Evolutionary conservation across 768 basidiomycete genomes (phyloP).

Genomic region (Tulasnella sp.): DNA sequence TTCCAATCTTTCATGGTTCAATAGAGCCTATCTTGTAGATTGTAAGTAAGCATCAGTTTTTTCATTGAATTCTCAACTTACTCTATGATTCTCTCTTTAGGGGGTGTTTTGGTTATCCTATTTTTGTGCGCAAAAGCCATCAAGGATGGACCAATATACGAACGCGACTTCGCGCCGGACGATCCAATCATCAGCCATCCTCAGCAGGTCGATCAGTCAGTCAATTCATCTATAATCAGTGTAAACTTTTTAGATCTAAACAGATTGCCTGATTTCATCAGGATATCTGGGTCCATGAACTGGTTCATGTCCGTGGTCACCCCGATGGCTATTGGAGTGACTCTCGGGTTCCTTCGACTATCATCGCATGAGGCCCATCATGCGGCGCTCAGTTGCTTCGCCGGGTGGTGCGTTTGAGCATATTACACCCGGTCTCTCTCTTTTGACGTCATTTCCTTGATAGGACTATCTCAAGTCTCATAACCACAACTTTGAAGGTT

Average conservation of each 20-base stretch:
- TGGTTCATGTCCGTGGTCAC: constrained; percentile 36
- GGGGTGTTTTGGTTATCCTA: constrained; percentile 9
- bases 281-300: constrained; percentile 37
- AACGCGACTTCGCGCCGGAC: constrained; percentile 39
- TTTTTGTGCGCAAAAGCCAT: constrained; percentile 5
- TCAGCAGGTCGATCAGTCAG: constrained; percentile 42
- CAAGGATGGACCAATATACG: constrained; percentile 32
- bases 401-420: constrained; percentile 28
- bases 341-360: constrained; percentile 32
- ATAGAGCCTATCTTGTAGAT: constrained; percentile 40
- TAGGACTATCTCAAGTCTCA: constrained; percentile 36
- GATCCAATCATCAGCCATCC: constrained; percentile 47
- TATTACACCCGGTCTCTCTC: constrained; percentile 7
- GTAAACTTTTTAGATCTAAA: neutral
- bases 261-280: neutral
- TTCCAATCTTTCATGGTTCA: constrained; percentile 24
- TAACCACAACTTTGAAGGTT: constrained; percentile 46
- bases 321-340: constrained; percentile 35
- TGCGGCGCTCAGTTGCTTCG: constrained; percentile 40
- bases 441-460: constrained; percentile 19
- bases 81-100: neutral
- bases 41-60: constrained; percentile 33
- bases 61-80: too few relatives aligned
- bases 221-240: neutral
- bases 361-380: constrained; percentile 50